phyloP scores from a whole-genome alignment of 495 filamentous ascomycete genomes.

The Bathelium albidoporum region DNA sequence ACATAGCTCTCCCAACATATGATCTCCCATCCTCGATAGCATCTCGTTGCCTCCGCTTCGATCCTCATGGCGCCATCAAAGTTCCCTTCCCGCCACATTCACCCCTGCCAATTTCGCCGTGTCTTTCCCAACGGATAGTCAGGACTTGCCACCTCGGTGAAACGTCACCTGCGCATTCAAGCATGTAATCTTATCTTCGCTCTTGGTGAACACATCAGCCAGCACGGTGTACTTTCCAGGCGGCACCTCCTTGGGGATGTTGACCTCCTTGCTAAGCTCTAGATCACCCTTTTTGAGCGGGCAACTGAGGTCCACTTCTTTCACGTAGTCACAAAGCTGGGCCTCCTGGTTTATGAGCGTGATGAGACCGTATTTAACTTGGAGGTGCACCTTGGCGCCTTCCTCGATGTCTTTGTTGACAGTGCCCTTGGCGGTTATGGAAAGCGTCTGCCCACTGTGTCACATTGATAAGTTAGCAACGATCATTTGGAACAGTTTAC shows the following conservation, averaged over 20 bases:
- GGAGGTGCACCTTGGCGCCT: slow-evolving; percentile 67
- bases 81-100: slow-evolving; percentile 6
- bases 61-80: slow-evolving; percentile 5
- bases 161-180: slow-evolving; percentile 60
- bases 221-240: slow-evolving; percentile 80
- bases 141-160: slow-evolving; percentile 20
- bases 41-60: neutral
- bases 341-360: slow-evolving; percentile 66
- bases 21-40: too few relatives aligned
- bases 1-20: neutral
- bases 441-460: slow-evolving; percentile 64
- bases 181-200: slow-evolving; percentile 68
- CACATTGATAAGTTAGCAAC: neutral
- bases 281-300: slow-evolving; percentile 70
- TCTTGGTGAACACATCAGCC: slow-evolving; percentile 68
- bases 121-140: slow-evolving; percentile 2
- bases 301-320: slow-evolving; percentile 80
- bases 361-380: slow-evolving; percentile 92
- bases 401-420: slow-evolving; percentile 58
- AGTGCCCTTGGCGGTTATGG: slow-evolving; percentile 64
- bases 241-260: slow-evolving; percentile 79
- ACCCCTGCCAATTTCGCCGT: neutral
- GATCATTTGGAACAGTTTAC: neutral
- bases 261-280: slow-evolving; percentile 64
- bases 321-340: slow-evolving; percentile 79